Conservation (phyloP, 768 basidiomycete genomes). For the Psilocybe azurescens region DNA sequence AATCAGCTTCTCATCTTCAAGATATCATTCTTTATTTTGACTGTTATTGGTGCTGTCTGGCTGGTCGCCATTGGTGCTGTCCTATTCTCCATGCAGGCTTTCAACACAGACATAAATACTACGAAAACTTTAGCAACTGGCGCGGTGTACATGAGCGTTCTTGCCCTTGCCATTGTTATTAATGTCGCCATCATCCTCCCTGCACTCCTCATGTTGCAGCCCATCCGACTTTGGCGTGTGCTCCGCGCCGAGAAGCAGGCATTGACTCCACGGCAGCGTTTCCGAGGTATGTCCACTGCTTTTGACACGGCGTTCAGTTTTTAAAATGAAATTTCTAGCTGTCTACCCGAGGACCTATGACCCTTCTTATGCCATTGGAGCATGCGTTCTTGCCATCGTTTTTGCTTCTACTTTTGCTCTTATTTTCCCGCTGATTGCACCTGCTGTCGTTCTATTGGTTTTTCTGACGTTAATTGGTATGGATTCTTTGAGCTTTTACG, state of each 20-base stretch:
- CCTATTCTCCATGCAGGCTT: slow-evolving; percentile 67
- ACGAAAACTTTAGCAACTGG: slow-evolving; percentile 65
- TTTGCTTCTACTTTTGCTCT: slow-evolving; percentile 77
- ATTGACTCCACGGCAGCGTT: slow-evolving; percentile 78
- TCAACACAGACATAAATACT: slow-evolving; percentile 45
- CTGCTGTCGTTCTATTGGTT: slow-evolving; percentile 69
- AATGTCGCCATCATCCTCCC: slow-evolving; percentile 74
- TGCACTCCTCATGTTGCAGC: slow-evolving; percentile 76
- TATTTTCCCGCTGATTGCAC: slow-evolving; percentile 78
- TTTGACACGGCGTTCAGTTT: slow-evolving; percentile 10
- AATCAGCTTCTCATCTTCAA: slow-evolving; percentile 66
- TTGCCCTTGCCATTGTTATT: slow-evolving; percentile 62
- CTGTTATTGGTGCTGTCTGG: slow-evolving; percentile 61
- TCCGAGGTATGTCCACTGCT: slow-evolving; percentile 60
- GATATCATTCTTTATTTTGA: slow-evolving; percentile 64
- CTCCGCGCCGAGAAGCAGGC: slow-evolving; percentile 60
- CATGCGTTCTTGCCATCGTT: slow-evolving; percentile 69
- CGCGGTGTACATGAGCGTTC: slow-evolving; percentile 69
- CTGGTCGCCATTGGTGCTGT: slow-evolving; percentile 71
- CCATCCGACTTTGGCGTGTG: slow-evolving; percentile 62
- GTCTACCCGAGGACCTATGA: slow-evolving; percentile 76
- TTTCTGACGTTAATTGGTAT: slow-evolving; percentile 70
- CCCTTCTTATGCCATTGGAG: slow-evolving; percentile 68
- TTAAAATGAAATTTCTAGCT: slow-evolving; percentile 39
- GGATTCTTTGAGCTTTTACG: slow-evolving; percentile 24